phyloP scores from a whole-genome alignment of 225 moss, liverwort and hornwort species.

The Pleurozium schreberi region DNA sequence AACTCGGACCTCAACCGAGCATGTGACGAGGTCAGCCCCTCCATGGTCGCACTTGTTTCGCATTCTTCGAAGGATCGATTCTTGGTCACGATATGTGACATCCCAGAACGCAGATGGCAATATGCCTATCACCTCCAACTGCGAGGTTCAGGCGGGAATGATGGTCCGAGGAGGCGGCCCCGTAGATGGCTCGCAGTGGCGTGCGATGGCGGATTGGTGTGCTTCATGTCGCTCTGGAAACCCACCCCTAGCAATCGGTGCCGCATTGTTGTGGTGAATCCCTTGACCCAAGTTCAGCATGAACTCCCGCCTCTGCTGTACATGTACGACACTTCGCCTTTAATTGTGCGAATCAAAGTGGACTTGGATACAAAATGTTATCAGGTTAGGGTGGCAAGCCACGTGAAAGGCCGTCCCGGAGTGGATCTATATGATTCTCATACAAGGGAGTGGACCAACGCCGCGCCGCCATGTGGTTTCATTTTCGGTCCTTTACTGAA shows the following conservation, averaged over 20 bases:
- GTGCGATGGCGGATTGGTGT: background rate
- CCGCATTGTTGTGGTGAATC: background rate
- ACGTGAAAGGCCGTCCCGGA: background rate
- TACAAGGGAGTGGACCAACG: background rate
- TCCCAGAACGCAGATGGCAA: no score
- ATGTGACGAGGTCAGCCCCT: no score
- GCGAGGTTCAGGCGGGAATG: fast-evolving
- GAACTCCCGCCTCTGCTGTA: background rate
- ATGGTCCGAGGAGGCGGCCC: fast-evolving
- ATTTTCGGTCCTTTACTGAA: background rate
- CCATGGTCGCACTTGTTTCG: no score
- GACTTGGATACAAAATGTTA: background rate
- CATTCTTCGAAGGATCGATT: no score
- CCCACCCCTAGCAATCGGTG: background rate
- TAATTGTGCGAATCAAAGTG: background rate
- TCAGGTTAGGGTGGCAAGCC: background rate
- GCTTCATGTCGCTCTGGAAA: background rate
- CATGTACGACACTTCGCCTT: fast-evolving
- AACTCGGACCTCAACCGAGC: no score
- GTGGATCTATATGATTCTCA: background rate
- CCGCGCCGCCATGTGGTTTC: background rate
- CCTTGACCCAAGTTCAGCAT: background rate
- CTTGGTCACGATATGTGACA: no score
- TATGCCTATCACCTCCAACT: background rate
- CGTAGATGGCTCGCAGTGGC: fast-evolving